Evolutionary conservation across 2,329 filamentous ascomycete genomes (phyloP).

Genomic region (Venturia oleaginea): DNA sequence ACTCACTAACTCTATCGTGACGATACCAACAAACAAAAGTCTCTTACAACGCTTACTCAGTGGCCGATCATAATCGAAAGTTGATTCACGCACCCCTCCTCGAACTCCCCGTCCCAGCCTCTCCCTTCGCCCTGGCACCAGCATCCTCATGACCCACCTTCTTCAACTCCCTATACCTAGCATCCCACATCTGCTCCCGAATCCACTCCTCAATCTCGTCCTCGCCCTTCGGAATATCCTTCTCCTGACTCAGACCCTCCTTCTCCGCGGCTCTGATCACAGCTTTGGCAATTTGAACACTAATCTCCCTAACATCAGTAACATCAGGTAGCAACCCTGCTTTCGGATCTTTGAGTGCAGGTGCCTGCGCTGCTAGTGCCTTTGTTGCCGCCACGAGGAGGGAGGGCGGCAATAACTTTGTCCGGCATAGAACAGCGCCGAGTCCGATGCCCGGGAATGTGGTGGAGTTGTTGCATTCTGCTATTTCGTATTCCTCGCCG

Average conservation of each 20-base stretch:
- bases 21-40: no score
- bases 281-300: constrained; percentile 64
- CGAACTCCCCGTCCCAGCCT: constrained; percentile 6
- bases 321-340: constrained; percentile 68
- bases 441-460: constrained; percentile 82
- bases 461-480: constrained; percentile 84
- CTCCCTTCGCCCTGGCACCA: constrained; percentile 4
- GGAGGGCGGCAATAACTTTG: constrained; percentile 58
- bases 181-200: constrained; percentile 70
- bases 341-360: constrained; percentile 55
- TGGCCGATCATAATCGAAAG: neutral
- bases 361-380: constrained; percentile 61
- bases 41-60: no score
- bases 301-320: constrained; percentile 62
- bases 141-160: constrained; percentile 35
- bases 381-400: constrained; percentile 77
- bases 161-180: constrained; percentile 56
- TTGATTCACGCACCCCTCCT: neutral
- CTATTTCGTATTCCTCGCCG: constrained; percentile 48
- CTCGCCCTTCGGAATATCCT: constrained; percentile 52
- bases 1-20: no score
- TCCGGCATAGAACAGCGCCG: constrained; percentile 62
- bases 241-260: constrained; percentile 57
- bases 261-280: constrained; percentile 64
- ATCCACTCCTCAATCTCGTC: constrained; percentile 61